Conservation (phyloP, 805 yeast genomes). For the Yamadazyma takamatsuzukensis region DNA sequence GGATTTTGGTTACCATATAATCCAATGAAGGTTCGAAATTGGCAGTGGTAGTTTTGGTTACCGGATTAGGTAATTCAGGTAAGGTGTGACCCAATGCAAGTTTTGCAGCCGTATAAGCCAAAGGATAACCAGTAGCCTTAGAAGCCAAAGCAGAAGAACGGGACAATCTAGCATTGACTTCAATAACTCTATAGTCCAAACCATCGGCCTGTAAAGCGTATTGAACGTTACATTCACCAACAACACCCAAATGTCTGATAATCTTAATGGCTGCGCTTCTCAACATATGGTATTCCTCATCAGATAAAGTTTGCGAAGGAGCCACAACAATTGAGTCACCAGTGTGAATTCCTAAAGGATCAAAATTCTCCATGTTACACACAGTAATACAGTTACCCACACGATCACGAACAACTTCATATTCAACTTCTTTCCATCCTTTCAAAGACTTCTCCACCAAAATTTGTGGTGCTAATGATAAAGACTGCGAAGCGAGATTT, state of each 20-base stretch:
- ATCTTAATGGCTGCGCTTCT: slow-evolving; percentile 97
- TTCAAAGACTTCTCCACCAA: slow-evolving; percentile 94
- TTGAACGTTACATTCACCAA: slow-evolving; percentile 98
- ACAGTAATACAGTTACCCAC: slow-evolving; percentile 97
- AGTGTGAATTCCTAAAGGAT: slow-evolving; percentile 97
- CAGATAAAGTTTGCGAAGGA: slow-evolving; percentile 95
- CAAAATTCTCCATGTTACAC: slow-evolving; percentile 98
- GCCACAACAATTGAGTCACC: slow-evolving; percentile 99
- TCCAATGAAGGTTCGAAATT: slow-evolving; percentile 97
- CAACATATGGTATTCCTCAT: slow-evolving; percentile 96
- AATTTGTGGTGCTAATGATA: slow-evolving; percentile 90
- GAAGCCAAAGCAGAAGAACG: slow-evolving; percentile 99
- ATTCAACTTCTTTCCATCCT: slow-evolving; percentile 99
- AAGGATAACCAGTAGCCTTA: slow-evolving; percentile 97
- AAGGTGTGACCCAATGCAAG: slow-evolving; percentile 91
- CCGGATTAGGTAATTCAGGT: slow-evolving; percentile 93
- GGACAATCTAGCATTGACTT: slow-evolving; percentile 95
- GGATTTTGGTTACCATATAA: slow-evolving; percentile 95
- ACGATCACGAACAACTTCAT: slow-evolving; percentile 97
- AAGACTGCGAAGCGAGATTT: slow-evolving; percentile 84
- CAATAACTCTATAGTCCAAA: slow-evolving; percentile 93
- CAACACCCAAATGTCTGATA: slow-evolving; percentile 95
- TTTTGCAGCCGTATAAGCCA: slow-evolving; percentile 97
- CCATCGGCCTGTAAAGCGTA: slow-evolving; percentile 96
- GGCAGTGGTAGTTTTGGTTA: slow-evolving; percentile 90